Evolutionary conservation across 768 basidiomycete species (phyloP), one percentile per base, ranked within the genome.

Genomic region (Pluteus cervinus): DNA sequence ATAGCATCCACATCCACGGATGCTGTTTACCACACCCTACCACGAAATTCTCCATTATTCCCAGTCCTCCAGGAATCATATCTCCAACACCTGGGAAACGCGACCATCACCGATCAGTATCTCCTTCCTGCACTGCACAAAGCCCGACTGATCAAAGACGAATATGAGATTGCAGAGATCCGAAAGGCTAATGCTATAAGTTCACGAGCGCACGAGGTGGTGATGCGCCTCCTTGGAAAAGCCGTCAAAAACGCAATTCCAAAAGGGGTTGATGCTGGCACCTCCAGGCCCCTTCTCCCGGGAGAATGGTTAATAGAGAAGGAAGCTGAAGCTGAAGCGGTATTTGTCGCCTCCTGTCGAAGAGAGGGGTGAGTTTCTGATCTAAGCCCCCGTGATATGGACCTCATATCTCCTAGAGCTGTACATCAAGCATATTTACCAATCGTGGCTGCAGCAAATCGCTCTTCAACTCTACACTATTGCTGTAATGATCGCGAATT

Each of bases 311-410:
- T 89, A 30, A 87, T 97, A 11, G 79, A 87, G 62, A 87, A 85
- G 48, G 94, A 98, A 59, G 83, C 80, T 0, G 93, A 96, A 56
- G 94, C 91, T 0, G 93, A 94, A 55, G 94, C 92, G 0, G 71
- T 93, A 6, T 98, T 97, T 45, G 86, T 90, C 0, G 89, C 92
- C 2, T 82, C 82, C 1, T 96, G 92, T 61, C 68, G 90, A 35
- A 68, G 89, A 40, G 82, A 89, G 61, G 91, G 89, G 89, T 92
- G 36, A 47, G 79, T 58, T 29, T 28, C 28, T 10, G 22, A 8
- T 16, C 16, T 16, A 26, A 34, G 31, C 21, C 11, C 33, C 39
- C 38, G 36, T n/a, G 37, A 35, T 32, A 24, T 36, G 14, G 21
- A 38, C 24, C 31, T 26, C 22, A 22, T 33, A 38, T 7, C 20